Base-by-base conservation (phyloP, 2,329 filamentous ascomycete species). In the Hymenoscyphus linearis region DNA sequence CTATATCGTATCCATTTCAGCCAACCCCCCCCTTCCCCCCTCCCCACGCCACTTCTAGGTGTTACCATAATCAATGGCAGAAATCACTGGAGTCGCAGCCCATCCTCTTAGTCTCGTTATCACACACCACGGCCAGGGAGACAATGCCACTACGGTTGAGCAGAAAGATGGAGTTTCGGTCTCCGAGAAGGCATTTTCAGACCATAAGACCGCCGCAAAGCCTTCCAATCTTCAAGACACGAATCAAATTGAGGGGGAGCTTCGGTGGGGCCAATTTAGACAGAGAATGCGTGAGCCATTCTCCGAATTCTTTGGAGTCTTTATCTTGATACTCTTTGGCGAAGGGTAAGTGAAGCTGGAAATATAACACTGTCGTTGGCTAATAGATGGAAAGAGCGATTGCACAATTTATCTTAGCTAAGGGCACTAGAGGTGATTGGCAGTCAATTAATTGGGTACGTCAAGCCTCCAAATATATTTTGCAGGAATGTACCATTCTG, bases 271-370 rank as follows among this genome's bases (percentile, higher is more conserved):
- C 56, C 61, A 62, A 9, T 58, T 66, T 18, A 57, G 69, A 47
- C 64, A 65, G 16, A 47, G 16, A 0, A 57, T 70, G 31, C 61
- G 67, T 27, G 70, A 72, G 22, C 68, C 69, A 0, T 83, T 89
- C 62, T 83, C 85, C 0, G 87, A 90, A 66, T 89, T 89, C 75
- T 81, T 87, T 59, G 86, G 86, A 13, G 86, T 85, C 18, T 86
- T 90, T 76, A 81, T 88, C 60, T 71, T 90, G 59, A 78, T 90
- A 64, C 75, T 90, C 50, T 90, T 90, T 68, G 88, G 88, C 7
- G 84, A 90, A 63, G 87, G 86, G 35, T 84, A 62, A 60, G 63
- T 52, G 2, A 53, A 25, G 12, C 18, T 7, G 3, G 2, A 9
- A 27, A 56, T 40, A 56, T 22, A 7, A 22, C 6, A 25, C 9